A percentile compares a stretch with the other conserved stretches of the same genome.
Conservation (phyloP, 352 stramenopile species). For the Globisporangium solare region DNA sequence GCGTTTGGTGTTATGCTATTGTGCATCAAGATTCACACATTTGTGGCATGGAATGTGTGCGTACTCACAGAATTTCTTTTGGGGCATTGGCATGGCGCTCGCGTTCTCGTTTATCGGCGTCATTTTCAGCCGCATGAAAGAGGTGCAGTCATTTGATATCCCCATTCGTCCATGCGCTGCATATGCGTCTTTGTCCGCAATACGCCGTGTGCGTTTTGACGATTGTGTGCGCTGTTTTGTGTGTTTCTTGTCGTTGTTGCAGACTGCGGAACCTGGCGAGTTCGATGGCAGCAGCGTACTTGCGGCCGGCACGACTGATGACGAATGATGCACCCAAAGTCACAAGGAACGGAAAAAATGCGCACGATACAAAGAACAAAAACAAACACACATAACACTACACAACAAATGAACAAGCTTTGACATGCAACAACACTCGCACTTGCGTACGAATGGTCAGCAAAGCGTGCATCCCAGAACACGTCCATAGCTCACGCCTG, state of each 20-base stretch:
- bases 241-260: no score
- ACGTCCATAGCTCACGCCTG: no score
- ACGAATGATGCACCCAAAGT: neutral
- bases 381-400: no score
- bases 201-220: no score
- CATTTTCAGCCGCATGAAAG: constrained; percentile 65
- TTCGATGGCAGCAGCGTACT: constrained; percentile 6
- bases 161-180: neutral
- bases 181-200: neutral
- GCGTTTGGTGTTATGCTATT: neutral
- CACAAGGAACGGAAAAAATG: no score
- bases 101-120: constrained; percentile 68
- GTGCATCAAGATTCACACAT: neutral
- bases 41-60: neutral
- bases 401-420: no score
- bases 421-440: no score
- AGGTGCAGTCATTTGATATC: constrained; percentile 21
- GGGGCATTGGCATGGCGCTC: constrained; percentile 71
- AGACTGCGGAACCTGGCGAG: constrained; percentile 9
- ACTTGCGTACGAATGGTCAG: no score
- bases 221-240: no score
- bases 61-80: constrained; percentile 60
- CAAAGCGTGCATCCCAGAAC: no score
- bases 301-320: neutral
- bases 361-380: no score